A percentile compares a stretch with the other conserved stretches of the same genome.
Conservation (phyloP, 208 protist species). For the Borovskyia barvae region DNA sequence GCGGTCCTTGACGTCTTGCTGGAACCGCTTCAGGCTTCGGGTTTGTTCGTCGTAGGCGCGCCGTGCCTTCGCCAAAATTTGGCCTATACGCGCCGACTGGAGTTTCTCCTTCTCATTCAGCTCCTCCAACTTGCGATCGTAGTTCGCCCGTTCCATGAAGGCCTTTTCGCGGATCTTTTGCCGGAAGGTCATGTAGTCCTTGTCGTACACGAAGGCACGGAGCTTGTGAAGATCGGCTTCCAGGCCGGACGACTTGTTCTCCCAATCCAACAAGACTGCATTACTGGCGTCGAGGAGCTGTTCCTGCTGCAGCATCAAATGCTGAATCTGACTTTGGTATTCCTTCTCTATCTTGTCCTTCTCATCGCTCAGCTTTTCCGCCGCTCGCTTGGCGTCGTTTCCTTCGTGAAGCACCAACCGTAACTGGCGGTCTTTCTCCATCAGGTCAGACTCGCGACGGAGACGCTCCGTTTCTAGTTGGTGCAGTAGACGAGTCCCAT, state of each 20-base stretch:
- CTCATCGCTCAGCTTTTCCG: constrained; percentile 39
- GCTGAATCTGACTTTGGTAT: constrained; percentile 62
- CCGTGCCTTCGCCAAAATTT: constrained; percentile 43
- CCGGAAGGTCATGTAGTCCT: constrained; percentile 71
- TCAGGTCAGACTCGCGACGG: constrained; percentile 40
- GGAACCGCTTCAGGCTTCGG: constrained; percentile 49
- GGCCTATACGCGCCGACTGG: constrained; percentile 41
- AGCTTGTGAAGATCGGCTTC: constrained; percentile 61
- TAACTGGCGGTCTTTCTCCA: constrained; percentile 68
- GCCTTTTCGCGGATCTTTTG: constrained; percentile 54
- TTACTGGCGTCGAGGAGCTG: constrained; percentile 48
- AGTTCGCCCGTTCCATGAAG: constrained; percentile 52
- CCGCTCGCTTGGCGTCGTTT: constrained; percentile 30
- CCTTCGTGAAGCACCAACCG: constrained; percentile 49
- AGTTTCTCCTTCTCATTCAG: constrained; percentile 60
- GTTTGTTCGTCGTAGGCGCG: constrained; percentile 56
- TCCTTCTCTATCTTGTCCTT: constrained; percentile 45
- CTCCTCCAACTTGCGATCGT: constrained; percentile 58
- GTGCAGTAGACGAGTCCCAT: constrained; percentile 39
- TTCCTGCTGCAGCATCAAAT: constrained; percentile 61
- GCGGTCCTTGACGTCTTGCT: constrained; percentile 30
- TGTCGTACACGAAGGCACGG: constrained; percentile 52
- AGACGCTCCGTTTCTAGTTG: constrained; percentile 44
- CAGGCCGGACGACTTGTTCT: constrained; percentile 53
- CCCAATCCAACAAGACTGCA: constrained; percentile 58